phyloP scores from a whole-genome alignment of 2,329 filamentous ascomycete species.

The Sporothrix brasiliensis region DNA sequence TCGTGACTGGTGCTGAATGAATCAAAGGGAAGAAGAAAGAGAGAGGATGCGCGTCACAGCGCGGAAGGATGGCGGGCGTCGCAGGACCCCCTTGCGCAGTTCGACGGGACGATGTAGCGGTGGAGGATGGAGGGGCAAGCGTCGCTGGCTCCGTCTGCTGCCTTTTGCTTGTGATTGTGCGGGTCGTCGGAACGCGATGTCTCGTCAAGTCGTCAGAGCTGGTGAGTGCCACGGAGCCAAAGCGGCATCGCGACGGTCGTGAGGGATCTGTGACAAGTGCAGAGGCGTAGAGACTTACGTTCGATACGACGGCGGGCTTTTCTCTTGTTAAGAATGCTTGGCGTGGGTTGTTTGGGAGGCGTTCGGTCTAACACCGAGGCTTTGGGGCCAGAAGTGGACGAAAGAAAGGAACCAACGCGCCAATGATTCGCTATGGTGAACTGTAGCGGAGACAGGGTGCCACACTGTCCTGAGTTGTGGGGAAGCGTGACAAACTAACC shows the following conservation, averaged over 20 bases:
- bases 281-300: background rate
- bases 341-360: background rate
- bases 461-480: background rate
- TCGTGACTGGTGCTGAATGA: conserved; percentile 18
- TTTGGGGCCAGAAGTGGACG: background rate
- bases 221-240: conserved; percentile 2
- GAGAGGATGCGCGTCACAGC: background rate
- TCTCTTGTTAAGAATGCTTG: background rate
- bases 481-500: background rate
- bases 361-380: conserved; percentile 21
- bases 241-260: background rate
- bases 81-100: background rate
- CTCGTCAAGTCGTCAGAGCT: background rate
- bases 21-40: background rate
- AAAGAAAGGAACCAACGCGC: background rate
- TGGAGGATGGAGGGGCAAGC: conserved; percentile 9
- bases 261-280: background rate
- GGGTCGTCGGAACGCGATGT: background rate
- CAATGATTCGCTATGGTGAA: conserved; percentile 10
- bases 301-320: background rate
- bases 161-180: conserved; percentile 16
- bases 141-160: background rate
- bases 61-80: background rate
- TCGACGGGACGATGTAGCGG: background rate
- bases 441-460: background rate